Evolutionary conservation across 1,139 yeast genomes (phyloP).

Genomic region (Citeromyces hawaiiensis): DNA sequence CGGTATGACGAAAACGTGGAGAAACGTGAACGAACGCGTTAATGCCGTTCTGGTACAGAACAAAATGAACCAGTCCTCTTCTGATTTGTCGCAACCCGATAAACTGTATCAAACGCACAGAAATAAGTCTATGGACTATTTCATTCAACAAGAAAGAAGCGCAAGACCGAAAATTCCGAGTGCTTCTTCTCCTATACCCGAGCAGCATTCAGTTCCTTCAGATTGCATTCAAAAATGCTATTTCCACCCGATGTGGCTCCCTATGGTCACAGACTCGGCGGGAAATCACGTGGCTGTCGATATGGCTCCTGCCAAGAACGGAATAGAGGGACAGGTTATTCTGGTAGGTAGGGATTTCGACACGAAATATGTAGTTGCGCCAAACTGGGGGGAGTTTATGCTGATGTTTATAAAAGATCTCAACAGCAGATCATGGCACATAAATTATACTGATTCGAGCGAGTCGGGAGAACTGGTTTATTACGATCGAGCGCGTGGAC

Average conservation of each 20-base stretch:
- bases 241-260: conserved; percentile 87
- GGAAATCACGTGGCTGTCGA: conserved; percentile 90
- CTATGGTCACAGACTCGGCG: conserved; percentile 72
- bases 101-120: background rate
- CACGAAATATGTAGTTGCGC: conserved; percentile 64
- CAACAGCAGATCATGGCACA: conserved; percentile 29
- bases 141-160: background rate
- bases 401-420: conserved; percentile 66
- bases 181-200: conserved; percentile 21
- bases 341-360: conserved; percentile 86
- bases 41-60: background rate
- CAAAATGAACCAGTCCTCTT: background rate
- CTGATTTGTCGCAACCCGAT: background rate
- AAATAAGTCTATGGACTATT: background rate
- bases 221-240: conserved; percentile 55
- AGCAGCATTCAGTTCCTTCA: conserved; percentile 66
- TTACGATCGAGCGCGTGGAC: conserved; percentile 5
- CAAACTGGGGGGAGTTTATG: conserved; percentile 77
- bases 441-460: conserved; percentile 32
- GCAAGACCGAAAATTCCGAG: background rate
- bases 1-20: conserved; percentile 54
- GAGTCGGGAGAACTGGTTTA: background rate
- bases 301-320: conserved; percentile 68
- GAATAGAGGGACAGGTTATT: conserved; percentile 75
- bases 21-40: conserved; percentile 28